Evolutionary conservation across 1,284 basidiomycete species (phyloP).

Genomic region (Gomphus sp.): DNA sequence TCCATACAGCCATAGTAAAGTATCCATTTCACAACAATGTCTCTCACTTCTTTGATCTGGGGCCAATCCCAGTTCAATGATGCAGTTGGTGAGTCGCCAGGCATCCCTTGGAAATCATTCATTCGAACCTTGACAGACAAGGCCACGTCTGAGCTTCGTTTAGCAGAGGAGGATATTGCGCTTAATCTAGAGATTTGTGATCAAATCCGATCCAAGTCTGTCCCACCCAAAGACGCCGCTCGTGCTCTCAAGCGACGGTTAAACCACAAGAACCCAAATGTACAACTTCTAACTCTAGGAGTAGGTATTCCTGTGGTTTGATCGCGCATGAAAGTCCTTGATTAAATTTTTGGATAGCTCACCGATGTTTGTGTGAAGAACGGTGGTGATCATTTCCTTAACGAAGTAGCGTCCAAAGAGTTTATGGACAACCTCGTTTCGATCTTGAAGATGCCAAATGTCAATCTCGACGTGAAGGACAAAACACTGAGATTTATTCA

Average conservation of each 20-base stretch:
- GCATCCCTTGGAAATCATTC: neutral
- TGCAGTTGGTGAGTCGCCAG: slow-evolving; percentile 49
- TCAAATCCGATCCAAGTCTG: slow-evolving; percentile 89
- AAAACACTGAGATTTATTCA: slow-evolving; percentile 78
- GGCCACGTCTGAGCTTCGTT: slow-evolving; percentile 83
- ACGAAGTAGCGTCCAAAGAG: slow-evolving; percentile 78
- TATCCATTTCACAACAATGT: slow-evolving; percentile 21
- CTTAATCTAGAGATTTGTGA: slow-evolving; percentile 95
- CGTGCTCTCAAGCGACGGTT: slow-evolving; percentile 81
- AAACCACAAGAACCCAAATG: slow-evolving; percentile 94
- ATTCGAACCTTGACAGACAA: slow-evolving; percentile 48
- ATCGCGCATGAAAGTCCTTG: slow-evolving; percentile 4
- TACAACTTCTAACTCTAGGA: slow-evolving; percentile 79
- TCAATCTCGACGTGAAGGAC: slow-evolving; percentile 80
- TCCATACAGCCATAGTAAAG: neutral
- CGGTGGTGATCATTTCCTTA: slow-evolving; percentile 87
- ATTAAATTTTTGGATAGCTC: slow-evolving; percentile 32
- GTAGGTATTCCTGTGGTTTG: slow-evolving; percentile 39
- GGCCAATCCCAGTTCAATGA: slow-evolving; percentile 70
- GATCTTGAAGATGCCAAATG: slow-evolving; percentile 61
- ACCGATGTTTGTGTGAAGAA: slow-evolving; percentile 97
- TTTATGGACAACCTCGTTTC: slow-evolving; percentile 91
- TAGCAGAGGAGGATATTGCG: slow-evolving; percentile 85
- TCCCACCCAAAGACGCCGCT: slow-evolving; percentile 81
- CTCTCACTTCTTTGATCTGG: slow-evolving; percentile 58